Base-by-base conservation (phyloP, 805 yeast species). In the Ogataea zsoltii region DNA sequence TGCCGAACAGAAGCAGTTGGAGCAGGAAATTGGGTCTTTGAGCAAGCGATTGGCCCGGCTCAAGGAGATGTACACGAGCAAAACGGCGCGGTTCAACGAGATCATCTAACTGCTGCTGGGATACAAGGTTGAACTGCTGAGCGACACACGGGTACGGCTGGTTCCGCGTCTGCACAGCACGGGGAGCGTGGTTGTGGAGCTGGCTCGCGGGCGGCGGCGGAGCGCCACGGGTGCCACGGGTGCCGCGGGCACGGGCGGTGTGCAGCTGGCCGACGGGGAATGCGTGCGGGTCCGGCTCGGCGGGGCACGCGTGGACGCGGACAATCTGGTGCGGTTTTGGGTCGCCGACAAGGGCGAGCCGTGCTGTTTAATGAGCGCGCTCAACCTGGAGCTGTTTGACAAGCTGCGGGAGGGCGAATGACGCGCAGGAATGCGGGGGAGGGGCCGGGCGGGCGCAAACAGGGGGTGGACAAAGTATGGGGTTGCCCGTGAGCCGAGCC, bases 311-410 rank as follows among this genome's bases (percentile, higher is more conserved):
- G 55, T 63, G 83, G 57, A 68, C 76, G 66, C 73, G 70, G 77
- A 77, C 48, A 75, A 77, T 38, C 69, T 88, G 46, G 73, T 85
- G 13, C 65, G 74, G 9, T 76, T 77, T 46, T 88, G 94, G 90
- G 78, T 86, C 2, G 70, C 72, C 33, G 85, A 85, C 33, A 77
- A 80, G 51, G 76, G 75, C 23, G 88, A 86, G 53, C 77, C 88
- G 13, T 86, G 94, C 0, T 85, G 95, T 51, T 84, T 89, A 53
- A 67, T 89, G 44, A 82, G 91, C 46, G 88, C 91, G 1, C 66
- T 89, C 49, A 86, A 81, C 34, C 67, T 89, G 43, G 83, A 79
- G 58, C 62, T 88, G 13, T 83, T 78, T 66, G 85, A 84, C 41
- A 49, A 60, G 25, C 40, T 37, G 40, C 31, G 40, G 33, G 35